Evolutionary conservation across 2,329 filamentous ascomycete genomes (phyloP).

Genomic region (Elsinoe arachidis): DNA sequence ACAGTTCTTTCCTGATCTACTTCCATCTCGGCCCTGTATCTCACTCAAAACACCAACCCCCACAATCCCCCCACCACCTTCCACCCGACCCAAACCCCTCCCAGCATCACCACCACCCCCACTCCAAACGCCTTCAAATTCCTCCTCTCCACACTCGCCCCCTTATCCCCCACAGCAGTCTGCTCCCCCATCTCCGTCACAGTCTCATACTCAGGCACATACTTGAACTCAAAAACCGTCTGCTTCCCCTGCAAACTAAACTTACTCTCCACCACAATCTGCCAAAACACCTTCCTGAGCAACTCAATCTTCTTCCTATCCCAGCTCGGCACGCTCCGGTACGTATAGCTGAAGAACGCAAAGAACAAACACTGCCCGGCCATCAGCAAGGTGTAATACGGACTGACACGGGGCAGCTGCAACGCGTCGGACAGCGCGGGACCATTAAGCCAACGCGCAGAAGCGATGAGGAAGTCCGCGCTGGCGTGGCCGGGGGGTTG

Average conservation of each 20-base stretch:
- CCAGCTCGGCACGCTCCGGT: slow-evolving; percentile 41
- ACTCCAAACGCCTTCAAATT: slow-evolving; percentile 40
- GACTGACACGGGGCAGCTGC: slow-evolving; percentile 46
- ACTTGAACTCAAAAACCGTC: slow-evolving; percentile 62
- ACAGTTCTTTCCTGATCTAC: not conserved
- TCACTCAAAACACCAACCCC: slow-evolving; percentile 1
- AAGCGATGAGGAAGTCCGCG: slow-evolving; percentile 58
- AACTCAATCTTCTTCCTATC: slow-evolving; percentile 46
- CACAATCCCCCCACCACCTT: slow-evolving; percentile 13
- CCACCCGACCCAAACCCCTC: slow-evolving; percentile 20
- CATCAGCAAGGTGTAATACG: slow-evolving; percentile 53
- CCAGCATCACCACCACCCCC: slow-evolving; percentile 27
- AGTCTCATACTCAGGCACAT: slow-evolving; percentile 50
- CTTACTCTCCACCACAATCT: slow-evolving; percentile 54
- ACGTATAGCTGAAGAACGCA: slow-evolving; percentile 45
- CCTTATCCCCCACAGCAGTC: slow-evolving; percentile 30
- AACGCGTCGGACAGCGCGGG: slow-evolving; percentile 52
- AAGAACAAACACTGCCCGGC: slow-evolving; percentile 60
- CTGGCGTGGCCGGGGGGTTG: slow-evolving; percentile 58
- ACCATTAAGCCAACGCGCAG: slow-evolving; percentile 63
- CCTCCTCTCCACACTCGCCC: slow-evolving; percentile 37
- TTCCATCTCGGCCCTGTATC: not conserved
- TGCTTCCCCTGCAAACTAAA: slow-evolving; percentile 54
- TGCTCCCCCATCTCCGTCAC: slow-evolving; percentile 40
- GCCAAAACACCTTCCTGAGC: slow-evolving; percentile 47